Conservation (phyloP, 768 basidiomycete genomes). For the Leccinum variicolor region DNA sequence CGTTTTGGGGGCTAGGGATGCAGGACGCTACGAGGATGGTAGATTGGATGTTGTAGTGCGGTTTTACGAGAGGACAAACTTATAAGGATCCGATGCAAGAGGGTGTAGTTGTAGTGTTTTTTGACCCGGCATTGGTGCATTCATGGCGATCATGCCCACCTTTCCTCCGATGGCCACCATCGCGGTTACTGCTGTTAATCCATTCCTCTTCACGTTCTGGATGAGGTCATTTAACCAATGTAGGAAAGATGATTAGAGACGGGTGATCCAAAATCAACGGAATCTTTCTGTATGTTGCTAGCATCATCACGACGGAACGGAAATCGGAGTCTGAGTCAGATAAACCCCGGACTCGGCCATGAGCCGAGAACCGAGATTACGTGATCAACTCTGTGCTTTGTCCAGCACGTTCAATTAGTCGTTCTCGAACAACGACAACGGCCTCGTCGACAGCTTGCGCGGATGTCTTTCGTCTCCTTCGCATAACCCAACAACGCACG, state of each 20-base stretch:
- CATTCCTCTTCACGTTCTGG: too few species aligned
- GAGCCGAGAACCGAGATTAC: conserved; percentile 11
- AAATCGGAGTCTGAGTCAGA: too few species aligned
- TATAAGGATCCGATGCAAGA: not conserved
- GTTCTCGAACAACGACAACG: conserved; percentile 1
- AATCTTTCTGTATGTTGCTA: too few species aligned
- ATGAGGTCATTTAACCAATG: too few species aligned
- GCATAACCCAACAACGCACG: not conserved
- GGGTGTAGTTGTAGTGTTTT: not conserved
- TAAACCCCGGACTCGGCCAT: too few species aligned
- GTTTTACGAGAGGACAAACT: not conserved
- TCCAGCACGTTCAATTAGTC: not conserved
- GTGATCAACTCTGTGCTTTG: conserved; percentile 17
- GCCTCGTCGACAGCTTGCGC: not conserved
- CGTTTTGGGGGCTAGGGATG: not conserved
- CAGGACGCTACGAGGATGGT: not conserved
- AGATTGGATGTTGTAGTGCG: not conserved
- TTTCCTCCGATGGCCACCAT: too few species aligned
- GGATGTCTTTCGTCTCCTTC: conserved; percentile 2
- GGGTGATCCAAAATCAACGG: not conserved
- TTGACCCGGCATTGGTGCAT: too few species aligned
- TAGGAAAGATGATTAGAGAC: not conserved
- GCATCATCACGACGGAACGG: too few species aligned
- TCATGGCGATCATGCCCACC: too few species aligned
- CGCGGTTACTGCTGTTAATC: too few species aligned